phyloP scores from a whole-genome alignment of 2,329 filamentous ascomycete genomes.

The Parascedosporium putredinis region DNA sequence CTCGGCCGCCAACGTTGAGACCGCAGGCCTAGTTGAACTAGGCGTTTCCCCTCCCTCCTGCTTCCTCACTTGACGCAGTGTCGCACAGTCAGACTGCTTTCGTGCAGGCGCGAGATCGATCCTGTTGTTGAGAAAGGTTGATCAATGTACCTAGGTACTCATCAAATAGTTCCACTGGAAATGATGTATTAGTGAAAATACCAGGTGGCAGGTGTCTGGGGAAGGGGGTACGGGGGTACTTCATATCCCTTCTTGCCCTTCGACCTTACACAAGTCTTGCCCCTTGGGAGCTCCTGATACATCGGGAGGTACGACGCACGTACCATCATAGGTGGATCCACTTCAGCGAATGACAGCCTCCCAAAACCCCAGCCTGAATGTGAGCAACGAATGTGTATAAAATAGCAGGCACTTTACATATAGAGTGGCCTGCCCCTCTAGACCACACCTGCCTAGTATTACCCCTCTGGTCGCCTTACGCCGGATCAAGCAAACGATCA shows the following conservation, averaged over 20 bases:
- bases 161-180: too few species aligned
- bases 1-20: too few species aligned
- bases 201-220: background rate
- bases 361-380: background rate
- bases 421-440: slow-evolving; percentile 33
- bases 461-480: slow-evolving; percentile 5
- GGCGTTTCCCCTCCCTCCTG: too few species aligned
- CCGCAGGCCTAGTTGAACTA: too few species aligned
- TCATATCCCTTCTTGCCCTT: background rate
- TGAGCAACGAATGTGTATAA: slow-evolving; percentile 27
- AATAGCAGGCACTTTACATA: slow-evolving; percentile 33
- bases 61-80: too few species aligned
- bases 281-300: background rate
- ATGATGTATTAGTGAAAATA: background rate
- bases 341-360: slow-evolving; percentile 3
- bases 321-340: slow-evolving; percentile 3
- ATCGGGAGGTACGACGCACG: slow-evolving; percentile 5
- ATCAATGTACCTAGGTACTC: background rate
- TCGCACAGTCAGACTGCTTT: too few species aligned
- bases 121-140: too few species aligned
- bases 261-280: slow-evolving; percentile 1
- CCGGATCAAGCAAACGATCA: background rate
- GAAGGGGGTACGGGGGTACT: background rate
- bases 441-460: slow-evolving; percentile 7
- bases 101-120: too few species aligned